Evolutionary conservation across 2,329 filamentous ascomycete species (phyloP), one percentile per base, ranked within the genome.

Genomic region (Trichoderma sp.): DNA sequence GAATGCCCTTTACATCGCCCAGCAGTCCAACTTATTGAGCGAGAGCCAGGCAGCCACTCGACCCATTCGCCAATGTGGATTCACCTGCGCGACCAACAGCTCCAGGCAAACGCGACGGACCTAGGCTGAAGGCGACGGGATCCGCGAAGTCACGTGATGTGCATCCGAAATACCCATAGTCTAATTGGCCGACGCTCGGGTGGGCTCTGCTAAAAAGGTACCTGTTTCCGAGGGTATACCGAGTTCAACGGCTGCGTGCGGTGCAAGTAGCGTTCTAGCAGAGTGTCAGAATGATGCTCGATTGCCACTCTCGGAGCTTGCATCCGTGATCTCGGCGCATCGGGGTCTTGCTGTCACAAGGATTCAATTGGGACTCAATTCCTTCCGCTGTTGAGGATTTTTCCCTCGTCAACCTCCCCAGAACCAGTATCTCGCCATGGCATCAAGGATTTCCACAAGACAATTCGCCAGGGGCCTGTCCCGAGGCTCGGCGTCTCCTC

Each of bases 101-200:
- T 72, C 73, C 64, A 75, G 75, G 76, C 76, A 78, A 76, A 77
- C 77, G 76, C 77, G 76, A 72, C 74, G 34, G 60, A 54, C 28
- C 21, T 51, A 68, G 68, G 52, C 74, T 74, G 67, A 71, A 61
- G 72, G 54, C 73, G 76, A 43, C 66, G 65, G 52, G 66, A 68
- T 72, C 56, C 77, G 73, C 77, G 77, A 67, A 14, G 18, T 79
- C 77, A 79, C 77, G 76, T 79, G 77, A 24, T 37, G 7, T 46
- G 49, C 26, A 28, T 43, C 52, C 7, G 64, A 77, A 77, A 75
- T 71, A 70, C 64, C 66, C 30, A 63, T 37, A n/a, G 34, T 21
- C 46, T 73, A 69, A 79, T 78, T 79, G 77, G 77, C 58, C 51
- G 34, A 24, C 26, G 0, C 18, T 26, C 0, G 14, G 5, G 24